Conservation (phyloP, 164 flowering plant species). For the Kingdonia uniflora region DNA sequence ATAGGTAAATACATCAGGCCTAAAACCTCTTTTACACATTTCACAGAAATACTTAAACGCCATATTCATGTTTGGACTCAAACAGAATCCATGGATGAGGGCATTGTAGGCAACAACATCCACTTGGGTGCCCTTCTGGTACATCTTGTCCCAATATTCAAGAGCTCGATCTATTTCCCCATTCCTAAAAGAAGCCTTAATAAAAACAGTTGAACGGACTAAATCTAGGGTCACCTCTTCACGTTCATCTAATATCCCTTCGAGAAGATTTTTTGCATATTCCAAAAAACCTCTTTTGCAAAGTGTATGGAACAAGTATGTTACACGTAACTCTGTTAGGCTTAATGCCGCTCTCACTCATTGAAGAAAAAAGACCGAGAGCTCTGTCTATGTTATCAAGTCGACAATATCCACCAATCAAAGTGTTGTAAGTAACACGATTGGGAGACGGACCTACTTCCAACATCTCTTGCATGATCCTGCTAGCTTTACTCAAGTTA, state of each 20-base stretch:
- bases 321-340: conserved; percentile 61
- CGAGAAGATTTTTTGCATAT: conserved; percentile 42
- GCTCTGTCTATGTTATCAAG: conserved; percentile 48
- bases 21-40: conserved; percentile 52
- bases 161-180: conserved; percentile 40
- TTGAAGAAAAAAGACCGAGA: conserved; percentile 32
- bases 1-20: conserved; percentile 54
- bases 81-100: conserved; percentile 48
- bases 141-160: conserved; percentile 34
- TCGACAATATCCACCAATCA: conserved; percentile 57
- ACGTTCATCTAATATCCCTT: conserved; percentile 31
- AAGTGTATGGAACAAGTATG: conserved; percentile 54
- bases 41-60: conserved; percentile 34
- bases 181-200: conserved; percentile 45
- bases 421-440: conserved; percentile 52
- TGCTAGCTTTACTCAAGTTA: conserved; percentile 41
- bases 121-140: conserved; percentile 16
- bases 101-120: conserved; percentile 66
- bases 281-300: conserved; percentile 50
- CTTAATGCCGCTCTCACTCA: conserved; percentile 32
- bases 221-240: conserved; percentile 25
- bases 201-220: conserved; percentile 59
- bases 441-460: conserved; percentile 51
- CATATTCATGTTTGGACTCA: conserved; percentile 18
- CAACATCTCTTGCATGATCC: conserved; percentile 45